These are phyloP conservation scores for Alternaria postmessia DNA, from an alignment of 2,329 filamentous ascomycete genomes.

Conservation along the genomic window DNA sequence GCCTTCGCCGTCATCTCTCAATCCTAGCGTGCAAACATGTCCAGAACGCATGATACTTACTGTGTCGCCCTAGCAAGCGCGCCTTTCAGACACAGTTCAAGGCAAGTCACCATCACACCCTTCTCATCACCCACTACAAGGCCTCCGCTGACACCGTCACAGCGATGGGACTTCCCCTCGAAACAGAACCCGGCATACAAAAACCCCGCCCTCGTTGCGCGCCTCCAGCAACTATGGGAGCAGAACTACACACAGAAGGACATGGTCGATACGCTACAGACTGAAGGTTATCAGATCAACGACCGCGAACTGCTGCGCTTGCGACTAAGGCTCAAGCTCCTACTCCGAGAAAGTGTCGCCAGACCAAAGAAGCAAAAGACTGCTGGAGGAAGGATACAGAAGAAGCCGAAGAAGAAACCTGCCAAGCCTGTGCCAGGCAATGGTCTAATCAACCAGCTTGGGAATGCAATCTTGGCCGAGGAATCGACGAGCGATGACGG, in stretches of 20 bases:
- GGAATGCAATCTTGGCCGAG: slow-evolving; percentile 38
- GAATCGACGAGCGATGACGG: slow-evolving; percentile 27
- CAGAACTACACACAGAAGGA: slow-evolving; percentile 74
- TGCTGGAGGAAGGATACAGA: slow-evolving; percentile 17
- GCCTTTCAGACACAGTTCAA: slow-evolving; percentile 80
- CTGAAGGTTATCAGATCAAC: slow-evolving; percentile 77
- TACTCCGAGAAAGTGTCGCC: slow-evolving; percentile 61
- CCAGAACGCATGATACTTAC: slow-evolving; percentile 16
- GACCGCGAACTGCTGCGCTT: slow-evolving; percentile 75
- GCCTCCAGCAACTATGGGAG: slow-evolving; percentile 81
- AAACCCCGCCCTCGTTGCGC: slow-evolving; percentile 70
- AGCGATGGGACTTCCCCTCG: slow-evolving; percentile 77
- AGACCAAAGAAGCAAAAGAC: slow-evolving; percentile 62
- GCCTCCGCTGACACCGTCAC: slow-evolving; percentile 15
- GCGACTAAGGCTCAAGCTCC: slow-evolving; percentile 72
- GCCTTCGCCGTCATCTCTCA: slow-evolving; percentile 8
- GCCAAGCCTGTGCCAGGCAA: slow-evolving; percentile 23
- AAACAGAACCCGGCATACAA: slow-evolving; percentile 77
- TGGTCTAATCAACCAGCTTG: slow-evolving; percentile 38
- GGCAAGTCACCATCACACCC: slow-evolving; percentile 22
- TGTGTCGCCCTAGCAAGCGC: slow-evolving; percentile 66
- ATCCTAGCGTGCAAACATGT: not conserved
- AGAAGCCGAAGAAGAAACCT: slow-evolving; percentile 25
- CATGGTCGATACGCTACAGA: slow-evolving; percentile 74
- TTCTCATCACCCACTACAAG: not conserved